These are phyloP conservation scores for Ilyonectria destructans DNA, from an alignment of 2,329 filamentous ascomycete genomes.

Conservation along the genomic window DNA sequence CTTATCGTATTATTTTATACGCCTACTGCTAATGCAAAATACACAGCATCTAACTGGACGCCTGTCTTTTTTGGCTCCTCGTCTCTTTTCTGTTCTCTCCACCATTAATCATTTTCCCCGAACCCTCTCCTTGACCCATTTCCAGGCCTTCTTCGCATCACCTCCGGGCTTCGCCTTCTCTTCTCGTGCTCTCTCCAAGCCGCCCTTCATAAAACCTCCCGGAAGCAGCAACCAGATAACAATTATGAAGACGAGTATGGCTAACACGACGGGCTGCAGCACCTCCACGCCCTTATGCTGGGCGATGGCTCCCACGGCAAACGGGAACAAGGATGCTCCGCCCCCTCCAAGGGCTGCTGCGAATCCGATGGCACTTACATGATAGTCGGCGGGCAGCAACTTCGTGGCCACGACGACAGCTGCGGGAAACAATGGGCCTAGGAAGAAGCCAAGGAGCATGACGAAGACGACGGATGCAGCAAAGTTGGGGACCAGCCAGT, in stretches of 20 bases:
- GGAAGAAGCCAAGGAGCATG: slow-evolving; percentile 82
- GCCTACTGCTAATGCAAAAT: slow-evolving; percentile 19
- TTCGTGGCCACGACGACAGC: slow-evolving; percentile 83
- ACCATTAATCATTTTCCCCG: slow-evolving; percentile 7
- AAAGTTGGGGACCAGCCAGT: slow-evolving; percentile 87
- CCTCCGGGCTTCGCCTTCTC: slow-evolving; percentile 56
- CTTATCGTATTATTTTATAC: neutral
- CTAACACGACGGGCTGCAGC: slow-evolving; percentile 70
- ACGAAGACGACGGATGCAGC: slow-evolving; percentile 82
- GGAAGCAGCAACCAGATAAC: slow-evolving; percentile 64
- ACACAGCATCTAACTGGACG: slow-evolving; percentile 22
- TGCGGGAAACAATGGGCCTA: slow-evolving; percentile 85
- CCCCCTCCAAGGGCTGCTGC: slow-evolving; percentile 83
- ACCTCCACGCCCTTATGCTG: slow-evolving; percentile 70
- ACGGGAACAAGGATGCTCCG: slow-evolving; percentile 78
- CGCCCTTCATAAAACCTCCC: slow-evolving; percentile 57
- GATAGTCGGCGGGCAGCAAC: slow-evolving; percentile 79
- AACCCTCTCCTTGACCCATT: slow-evolving; percentile 32
- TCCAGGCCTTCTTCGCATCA: slow-evolving; percentile 45
- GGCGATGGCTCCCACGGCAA: slow-evolving; percentile 80
- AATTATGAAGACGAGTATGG: slow-evolving; percentile 63
- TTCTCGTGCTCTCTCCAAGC: slow-evolving; percentile 59
- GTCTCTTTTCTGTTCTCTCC: neutral
- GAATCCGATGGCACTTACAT: slow-evolving; percentile 87
- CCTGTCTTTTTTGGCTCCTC: neutral